Evolutionary conservation across 1,284 basidiomycete species (phyloP), one percentile per base, ranked within the genome.

Genomic region (Boletus hoseneyae): DNA sequence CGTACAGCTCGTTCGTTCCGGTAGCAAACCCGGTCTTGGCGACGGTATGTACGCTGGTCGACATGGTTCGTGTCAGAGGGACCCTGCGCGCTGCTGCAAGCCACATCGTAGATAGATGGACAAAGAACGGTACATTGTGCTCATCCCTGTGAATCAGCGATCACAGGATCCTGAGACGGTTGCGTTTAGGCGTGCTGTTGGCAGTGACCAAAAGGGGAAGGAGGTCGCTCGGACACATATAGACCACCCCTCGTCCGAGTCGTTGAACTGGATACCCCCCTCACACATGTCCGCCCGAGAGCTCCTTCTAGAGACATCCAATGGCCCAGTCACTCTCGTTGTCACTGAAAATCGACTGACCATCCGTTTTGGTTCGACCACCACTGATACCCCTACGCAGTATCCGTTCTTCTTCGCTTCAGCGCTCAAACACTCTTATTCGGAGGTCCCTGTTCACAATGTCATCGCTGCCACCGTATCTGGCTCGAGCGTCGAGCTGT

Each of bases 1-100:
- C 85, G 58, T 91, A 91, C 5, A 87, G 69, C 38, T 87, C 84
- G 60, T 87, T 90, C 0, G 84, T 88, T 1, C 85, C 88, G 16
- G 68, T 62, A 0, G 78, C 83, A 60, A 88, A 91, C 1, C 88
- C 87, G 38, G 60, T 58, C 58, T 79, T 68, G n/a, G 87, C 87
- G 25, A 87, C 47, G 7, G 64, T 48, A 51, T 90, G 86, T 3
- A 82, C 69, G 2, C 32, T 41, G 5, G 55, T 43, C 37, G 23
- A 6, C 29, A 30, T 30, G 29, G 29, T 29, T 2, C 10, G 27
- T 29, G 27, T 11, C 27, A 29, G 27, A 8, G 7, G 5, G 21
- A 21, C 21, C 5, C 21, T 21, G 5, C 21, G 21, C 21, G 21
- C 3, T 21, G 21, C 21, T 21, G 21, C 5, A 5, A 21, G 21